Conservation (phyloP, 164 flowering plant species). For the Buxus sempervirens region DNA sequence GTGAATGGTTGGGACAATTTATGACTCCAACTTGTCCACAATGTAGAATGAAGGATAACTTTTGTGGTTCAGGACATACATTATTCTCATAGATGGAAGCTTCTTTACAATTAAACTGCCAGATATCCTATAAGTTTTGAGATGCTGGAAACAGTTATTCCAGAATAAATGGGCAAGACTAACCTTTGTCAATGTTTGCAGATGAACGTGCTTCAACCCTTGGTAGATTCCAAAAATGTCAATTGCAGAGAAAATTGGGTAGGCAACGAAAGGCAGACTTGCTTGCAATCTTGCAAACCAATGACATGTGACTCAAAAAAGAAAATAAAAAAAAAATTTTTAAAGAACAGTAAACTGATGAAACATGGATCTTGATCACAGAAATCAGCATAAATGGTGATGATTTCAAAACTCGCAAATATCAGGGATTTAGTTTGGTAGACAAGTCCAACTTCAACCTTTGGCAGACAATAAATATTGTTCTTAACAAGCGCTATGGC, state of each 20-base stretch:
- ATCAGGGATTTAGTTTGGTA: no score
- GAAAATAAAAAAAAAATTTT: no score
- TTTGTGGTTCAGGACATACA: background rate
- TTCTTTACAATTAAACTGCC: background rate
- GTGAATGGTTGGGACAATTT: background rate
- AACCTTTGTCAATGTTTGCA: slow-evolving; percentile 91
- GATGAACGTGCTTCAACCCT: slow-evolving; percentile 84
- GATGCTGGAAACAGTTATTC: background rate
- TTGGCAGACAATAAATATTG: no score
- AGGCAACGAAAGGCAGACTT: slow-evolving; percentile 67
- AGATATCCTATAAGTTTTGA: no score
- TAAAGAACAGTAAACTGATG: background rate
- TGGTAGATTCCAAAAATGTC: slow-evolving; percentile 83
- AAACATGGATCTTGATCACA: background rate
- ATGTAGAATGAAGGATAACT: background rate
- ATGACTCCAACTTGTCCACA: no score
- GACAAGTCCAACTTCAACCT: no score
- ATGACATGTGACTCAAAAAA: slow-evolving; percentile 7
- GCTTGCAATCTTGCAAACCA: slow-evolving; percentile 52
- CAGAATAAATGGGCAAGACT: slow-evolving; percentile 7
- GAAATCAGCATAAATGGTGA: background rate
- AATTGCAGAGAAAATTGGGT: slow-evolving; percentile 77
- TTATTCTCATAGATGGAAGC: background rate
- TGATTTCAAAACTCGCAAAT: background rate
- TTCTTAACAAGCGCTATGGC: no score